Evolutionary conservation across 176 grass and related monocot species (phyloP).

Genomic region (Bonia amplexicaulis): DNA sequence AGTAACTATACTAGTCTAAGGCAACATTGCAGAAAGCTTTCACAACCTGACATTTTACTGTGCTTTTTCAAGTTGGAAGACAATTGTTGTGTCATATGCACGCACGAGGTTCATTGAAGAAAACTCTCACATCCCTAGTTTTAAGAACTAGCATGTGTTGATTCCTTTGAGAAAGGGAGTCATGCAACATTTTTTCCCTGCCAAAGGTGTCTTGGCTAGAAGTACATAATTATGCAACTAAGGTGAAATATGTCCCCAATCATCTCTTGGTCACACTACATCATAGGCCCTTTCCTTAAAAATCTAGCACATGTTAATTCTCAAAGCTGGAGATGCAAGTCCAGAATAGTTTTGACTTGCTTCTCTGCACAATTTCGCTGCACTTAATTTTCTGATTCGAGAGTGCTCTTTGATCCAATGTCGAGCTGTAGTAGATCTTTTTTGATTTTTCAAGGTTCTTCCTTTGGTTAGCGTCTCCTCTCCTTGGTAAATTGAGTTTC

Average conservation of each 20-base stretch:
- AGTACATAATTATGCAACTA: neutral
- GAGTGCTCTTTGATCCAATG: neutral
- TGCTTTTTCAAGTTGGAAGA: neutral
- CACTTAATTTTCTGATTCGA: neutral
- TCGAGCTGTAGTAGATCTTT: neutral
- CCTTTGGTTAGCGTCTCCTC: neutral
- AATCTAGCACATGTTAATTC: neutral
- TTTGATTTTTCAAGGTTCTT: no score
- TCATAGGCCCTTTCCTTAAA: neutral
- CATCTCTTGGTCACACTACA: neutral
- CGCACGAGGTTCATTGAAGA: neutral
- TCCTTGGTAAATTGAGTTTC: neutral
- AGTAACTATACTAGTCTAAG: neutral
- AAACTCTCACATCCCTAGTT: neutral
- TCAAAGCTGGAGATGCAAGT: neutral
- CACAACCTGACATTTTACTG: neutral
- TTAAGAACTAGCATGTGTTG: no score
- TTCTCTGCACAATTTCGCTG: neutral
- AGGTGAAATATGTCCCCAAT: neutral
- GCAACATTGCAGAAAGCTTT: neutral
- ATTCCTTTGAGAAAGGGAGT: no score
- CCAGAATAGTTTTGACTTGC: neutral
- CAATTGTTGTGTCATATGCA: neutral
- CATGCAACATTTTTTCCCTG: no score
- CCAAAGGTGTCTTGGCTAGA: neutral